These are phyloP conservation scores for Halophytophthora batemanensis DNA, from an alignment of 352 stramenopile genomes.

Conservation along the genomic window DNA sequence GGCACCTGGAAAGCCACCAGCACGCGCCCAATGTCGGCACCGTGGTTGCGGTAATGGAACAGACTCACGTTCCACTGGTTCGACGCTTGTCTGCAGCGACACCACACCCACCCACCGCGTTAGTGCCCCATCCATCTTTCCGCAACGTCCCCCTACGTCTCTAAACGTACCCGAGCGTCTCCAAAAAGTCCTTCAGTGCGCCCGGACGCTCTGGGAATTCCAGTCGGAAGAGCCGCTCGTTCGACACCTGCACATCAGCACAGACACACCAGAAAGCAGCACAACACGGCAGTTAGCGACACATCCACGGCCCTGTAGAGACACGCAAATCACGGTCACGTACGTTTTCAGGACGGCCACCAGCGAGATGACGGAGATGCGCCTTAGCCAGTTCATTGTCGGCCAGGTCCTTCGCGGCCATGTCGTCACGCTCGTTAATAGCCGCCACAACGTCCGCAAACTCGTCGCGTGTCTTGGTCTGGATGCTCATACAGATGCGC, in stretches of 20 bases:
- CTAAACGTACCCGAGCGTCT: constrained; percentile 56
- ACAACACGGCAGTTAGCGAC: background rate
- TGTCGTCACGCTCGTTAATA: constrained; percentile 78
- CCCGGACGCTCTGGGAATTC: constrained; percentile 94
- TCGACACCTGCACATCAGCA: constrained; percentile 38
- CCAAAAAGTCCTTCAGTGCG: constrained; percentile 92
- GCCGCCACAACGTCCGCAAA: constrained; percentile 55
- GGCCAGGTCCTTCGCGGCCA: constrained; percentile 92
- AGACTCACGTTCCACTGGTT: constrained; percentile 96
- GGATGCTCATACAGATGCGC: constrained; percentile 96
- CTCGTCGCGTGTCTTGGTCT: constrained; percentile 77
- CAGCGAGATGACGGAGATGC: constrained; percentile 95
- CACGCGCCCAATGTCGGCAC: constrained; percentile 96
- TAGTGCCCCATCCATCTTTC: background rate
- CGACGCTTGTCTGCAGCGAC: constrained; percentile 25
- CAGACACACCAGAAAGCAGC: background rate
- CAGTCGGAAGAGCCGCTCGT: constrained; percentile 96
- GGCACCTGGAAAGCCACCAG: constrained; percentile 96
- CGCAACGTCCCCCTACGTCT: too few species aligned
- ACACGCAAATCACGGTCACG: constrained; percentile 2
- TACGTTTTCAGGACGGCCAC: constrained; percentile 81
- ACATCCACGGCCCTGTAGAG: background rate
- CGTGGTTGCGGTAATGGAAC: constrained; percentile 99
- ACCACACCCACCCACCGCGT: constrained; percentile 2
- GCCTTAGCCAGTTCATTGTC: constrained; percentile 96